Evolutionary conservation across 306 rosid genomes (phyloP).

Genomic region (Spatholobus suberectus): DNA sequence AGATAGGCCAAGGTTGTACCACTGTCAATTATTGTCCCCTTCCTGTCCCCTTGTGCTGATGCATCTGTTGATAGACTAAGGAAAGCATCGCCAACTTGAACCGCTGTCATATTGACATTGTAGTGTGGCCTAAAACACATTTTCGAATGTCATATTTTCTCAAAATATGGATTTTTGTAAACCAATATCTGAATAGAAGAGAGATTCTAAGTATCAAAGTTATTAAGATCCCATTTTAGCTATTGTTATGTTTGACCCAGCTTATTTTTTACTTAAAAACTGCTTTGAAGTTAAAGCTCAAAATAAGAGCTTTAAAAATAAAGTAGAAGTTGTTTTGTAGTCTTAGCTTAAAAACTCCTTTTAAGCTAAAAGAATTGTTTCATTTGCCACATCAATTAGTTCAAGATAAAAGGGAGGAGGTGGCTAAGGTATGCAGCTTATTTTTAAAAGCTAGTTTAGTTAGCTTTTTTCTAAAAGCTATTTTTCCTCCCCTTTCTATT

Average conservation of each 20-base stretch:
- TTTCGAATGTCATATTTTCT: conserved; percentile 33
- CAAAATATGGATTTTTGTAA: conserved; percentile 33
- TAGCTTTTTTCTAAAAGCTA: neutral
- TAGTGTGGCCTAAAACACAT: conserved; percentile 77
- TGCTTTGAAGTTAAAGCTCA: neutral
- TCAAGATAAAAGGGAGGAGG: neutral
- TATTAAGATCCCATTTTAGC: neutral
- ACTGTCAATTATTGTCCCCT: conserved; percentile 95
- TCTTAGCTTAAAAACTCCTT: neutral
- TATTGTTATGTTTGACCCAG: neutral
- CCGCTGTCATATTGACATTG: conserved; percentile 91
- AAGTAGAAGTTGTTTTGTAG: neutral
- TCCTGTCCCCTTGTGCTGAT: conserved; percentile 68
- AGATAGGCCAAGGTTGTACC: conserved; percentile 99
- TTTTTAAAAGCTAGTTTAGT: neutral
- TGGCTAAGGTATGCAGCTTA: neutral
- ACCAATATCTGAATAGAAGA: conserved; percentile 12
- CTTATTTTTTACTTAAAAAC: neutral
- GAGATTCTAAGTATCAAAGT: conserved; percentile 2
- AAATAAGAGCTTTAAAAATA: neutral
- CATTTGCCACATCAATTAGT: neutral
- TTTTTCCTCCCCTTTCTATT: neutral
- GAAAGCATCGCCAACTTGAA: conserved; percentile 77
- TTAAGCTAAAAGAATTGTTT: neutral
- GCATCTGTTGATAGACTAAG: conserved; percentile 67